Base-by-base conservation (phyloP, 192 early-diverging fungal species). In the Spizellomyces sp. region DNA sequence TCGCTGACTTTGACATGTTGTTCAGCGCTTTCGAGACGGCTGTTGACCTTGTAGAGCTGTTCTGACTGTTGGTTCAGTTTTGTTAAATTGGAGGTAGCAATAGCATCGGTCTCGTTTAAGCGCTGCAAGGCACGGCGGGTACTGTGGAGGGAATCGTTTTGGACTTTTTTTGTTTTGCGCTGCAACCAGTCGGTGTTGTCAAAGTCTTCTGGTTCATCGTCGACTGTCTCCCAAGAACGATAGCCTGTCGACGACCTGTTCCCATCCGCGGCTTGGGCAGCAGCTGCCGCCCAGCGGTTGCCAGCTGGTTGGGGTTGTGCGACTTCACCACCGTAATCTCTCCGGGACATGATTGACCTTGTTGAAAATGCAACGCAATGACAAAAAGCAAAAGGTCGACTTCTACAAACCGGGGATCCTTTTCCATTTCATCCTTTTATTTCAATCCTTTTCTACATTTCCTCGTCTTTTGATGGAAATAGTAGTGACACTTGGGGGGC, bases 31-130 rank as follows among this genome's bases (percentile, higher is more conserved):
- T 84, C 81, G 17, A 86, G 73, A 9, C 77, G 74, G n/a, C 60
- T 45, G 57, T 86, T 82, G 65, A 81, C 75, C 42, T 75, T 65
- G 67, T 83, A 69, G 8, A 86, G 75, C 75, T 86, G 82, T 67
- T 86, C 84, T 81, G 67, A 72, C 66, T 86, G 84, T 22, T 58
- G 8, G 67, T 77, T 72, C 17, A 86, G 65, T 65, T 67, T 69
- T 42, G 52, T 64, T 70, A 86, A 55, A 45, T 66, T 75, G 44
- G 67, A 36, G 17, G 46, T 48, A 10, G 70, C 82, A 8, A 81
- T 27, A 17, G 62, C 46, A 43, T 84, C 76, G 27, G 82, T 59
- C 22, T 78, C 80, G 14, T 76, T 42, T 56, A 83, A 48, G 54
- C 77, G 66, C 10, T 63, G 45, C 17, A 86, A 60, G 2, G 84